Evolutionary conservation across 1,284 basidiomycete genomes (phyloP).

Genomic region (Cerioporus squamosus): DNA sequence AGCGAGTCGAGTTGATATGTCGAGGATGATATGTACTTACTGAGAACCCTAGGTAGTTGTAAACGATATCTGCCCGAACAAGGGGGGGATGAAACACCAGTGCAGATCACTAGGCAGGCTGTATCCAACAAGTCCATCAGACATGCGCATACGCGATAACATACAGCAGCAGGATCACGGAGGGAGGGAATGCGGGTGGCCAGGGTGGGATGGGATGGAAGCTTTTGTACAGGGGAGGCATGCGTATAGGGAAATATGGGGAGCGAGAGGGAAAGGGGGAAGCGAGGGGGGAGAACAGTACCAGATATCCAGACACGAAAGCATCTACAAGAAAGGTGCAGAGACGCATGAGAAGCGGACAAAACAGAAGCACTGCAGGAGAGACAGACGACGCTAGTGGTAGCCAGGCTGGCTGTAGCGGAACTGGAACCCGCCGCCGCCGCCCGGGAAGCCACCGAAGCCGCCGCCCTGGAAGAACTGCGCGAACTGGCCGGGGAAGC

Average conservation of each 20-base stretch:
- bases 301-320: neutral
- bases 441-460: constrained; percentile 51
- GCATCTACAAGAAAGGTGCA: constrained; percentile 4
- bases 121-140: constrained; percentile 9
- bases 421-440: constrained; percentile 40
- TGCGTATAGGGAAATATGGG: too few relatives aligned
- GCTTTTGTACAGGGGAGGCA: neutral
- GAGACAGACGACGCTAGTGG: constrained; percentile 12
- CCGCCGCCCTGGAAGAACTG: constrained; percentile 74
- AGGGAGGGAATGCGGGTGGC: neutral
- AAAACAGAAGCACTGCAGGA: neutral
- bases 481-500: constrained; percentile 51
- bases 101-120: neutral
- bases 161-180: constrained; percentile 4
- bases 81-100: too few relatives aligned
- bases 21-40: too few relatives aligned
- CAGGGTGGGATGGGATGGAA: neutral
- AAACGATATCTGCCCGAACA: too few relatives aligned
- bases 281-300: neutral
- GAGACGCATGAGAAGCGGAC: neutral
- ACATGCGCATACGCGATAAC: constrained; percentile 7
- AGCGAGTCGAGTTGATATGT: too few relatives aligned
- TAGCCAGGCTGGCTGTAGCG: constrained; percentile 35
- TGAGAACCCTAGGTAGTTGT: too few relatives aligned
- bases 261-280: neutral